Percentiles rank a stretch among this genome's conserved stretches.
Evolutionary conservation across 441 rosid genomes (phyloP).

Genomic region (Croton setiger): DNA sequence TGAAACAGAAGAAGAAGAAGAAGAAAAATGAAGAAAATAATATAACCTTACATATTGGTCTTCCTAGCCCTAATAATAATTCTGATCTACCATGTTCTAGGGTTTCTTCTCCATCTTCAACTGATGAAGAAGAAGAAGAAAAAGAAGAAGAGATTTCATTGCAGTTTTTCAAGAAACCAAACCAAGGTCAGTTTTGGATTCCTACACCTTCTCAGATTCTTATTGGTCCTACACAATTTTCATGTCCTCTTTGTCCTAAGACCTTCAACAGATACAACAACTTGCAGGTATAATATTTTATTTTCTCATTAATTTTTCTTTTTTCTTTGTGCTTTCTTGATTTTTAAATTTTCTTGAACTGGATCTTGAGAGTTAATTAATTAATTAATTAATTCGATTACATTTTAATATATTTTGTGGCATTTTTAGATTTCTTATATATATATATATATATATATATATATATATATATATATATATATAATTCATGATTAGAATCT

Average conservation of each 20-base stretch:
- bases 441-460: too few species aligned
- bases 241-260: constrained; percentile 67
- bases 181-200: constrained; percentile 69
- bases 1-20: too few species aligned
- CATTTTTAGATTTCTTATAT: too few species aligned
- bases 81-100: constrained; percentile 30
- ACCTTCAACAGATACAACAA: constrained; percentile 77
- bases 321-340: background rate
- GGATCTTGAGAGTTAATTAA: background rate
- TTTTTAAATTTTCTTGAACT: background rate
- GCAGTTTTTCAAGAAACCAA: constrained; percentile 26
- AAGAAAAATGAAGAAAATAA: constrained; percentile 9
- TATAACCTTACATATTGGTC: constrained; percentile 56
- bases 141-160: constrained; percentile 31
- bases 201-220: constrained; percentile 77
- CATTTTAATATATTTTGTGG: too few species aligned
- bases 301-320: background rate
- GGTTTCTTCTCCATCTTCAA: constrained; percentile 25
- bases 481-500: too few species aligned
- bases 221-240: constrained; percentile 68
- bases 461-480: too few species aligned
- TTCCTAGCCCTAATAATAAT: constrained; percentile 45
- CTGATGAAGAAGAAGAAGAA: constrained; percentile 23
- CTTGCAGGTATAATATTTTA: constrained; percentile 47
- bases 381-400: too few species aligned